A percentile compares a stretch with the other conserved stretches of the same genome.
Conservation (phyloP, 352 stramenopile genomes). For the Pythium aristosporum region DNA sequence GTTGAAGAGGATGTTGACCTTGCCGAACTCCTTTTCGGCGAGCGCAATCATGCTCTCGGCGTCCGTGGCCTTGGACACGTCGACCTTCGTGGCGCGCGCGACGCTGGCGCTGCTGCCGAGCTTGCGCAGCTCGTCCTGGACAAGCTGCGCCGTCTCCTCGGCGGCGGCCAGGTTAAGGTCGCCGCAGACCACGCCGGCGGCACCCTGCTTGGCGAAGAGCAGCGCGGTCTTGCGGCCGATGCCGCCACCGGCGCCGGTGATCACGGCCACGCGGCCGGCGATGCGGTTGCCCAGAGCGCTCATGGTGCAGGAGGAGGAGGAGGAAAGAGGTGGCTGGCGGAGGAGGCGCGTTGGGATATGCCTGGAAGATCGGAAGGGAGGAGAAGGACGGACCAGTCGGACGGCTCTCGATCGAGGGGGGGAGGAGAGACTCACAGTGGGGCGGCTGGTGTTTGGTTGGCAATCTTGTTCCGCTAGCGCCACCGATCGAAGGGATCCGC, state of each 20-base stretch:
- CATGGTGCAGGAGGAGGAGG: slow-evolving; percentile 25
- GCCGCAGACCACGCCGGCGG: slow-evolving; percentile 73
- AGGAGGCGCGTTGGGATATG: slow-evolving; percentile 14
- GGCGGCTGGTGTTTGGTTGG: not conserved
- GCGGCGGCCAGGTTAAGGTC: slow-evolving; percentile 74
- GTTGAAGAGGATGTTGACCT: slow-evolving; percentile 84
- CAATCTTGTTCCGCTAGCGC: slow-evolving; percentile 18
- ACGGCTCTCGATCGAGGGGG: not conserved
- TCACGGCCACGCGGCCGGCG: slow-evolving; percentile 72
- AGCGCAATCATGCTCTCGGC: slow-evolving; percentile 76
- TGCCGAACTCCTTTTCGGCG: slow-evolving; percentile 80
- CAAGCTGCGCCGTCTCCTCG: slow-evolving; percentile 58
- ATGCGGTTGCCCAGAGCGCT: slow-evolving; percentile 59
- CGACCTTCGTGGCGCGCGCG: slow-evolving; percentile 52
- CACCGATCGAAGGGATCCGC: slow-evolving; percentile 3
- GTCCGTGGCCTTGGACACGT: slow-evolving; percentile 73
- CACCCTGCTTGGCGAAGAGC: slow-evolving; percentile 82
- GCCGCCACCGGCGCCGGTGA: slow-evolving; percentile 79
- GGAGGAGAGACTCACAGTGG: slow-evolving; percentile 3
- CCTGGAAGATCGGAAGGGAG: not conserved
- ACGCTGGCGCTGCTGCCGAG: slow-evolving; percentile 51
- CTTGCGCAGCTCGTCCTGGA: slow-evolving; percentile 67
- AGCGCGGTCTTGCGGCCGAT: slow-evolving; percentile 82
- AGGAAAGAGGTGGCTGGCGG: not conserved
- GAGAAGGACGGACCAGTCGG: not conserved